Base-by-base conservation (phyloP, 352 stramenopile genomes). In the Phytopythium delawarense region DNA sequence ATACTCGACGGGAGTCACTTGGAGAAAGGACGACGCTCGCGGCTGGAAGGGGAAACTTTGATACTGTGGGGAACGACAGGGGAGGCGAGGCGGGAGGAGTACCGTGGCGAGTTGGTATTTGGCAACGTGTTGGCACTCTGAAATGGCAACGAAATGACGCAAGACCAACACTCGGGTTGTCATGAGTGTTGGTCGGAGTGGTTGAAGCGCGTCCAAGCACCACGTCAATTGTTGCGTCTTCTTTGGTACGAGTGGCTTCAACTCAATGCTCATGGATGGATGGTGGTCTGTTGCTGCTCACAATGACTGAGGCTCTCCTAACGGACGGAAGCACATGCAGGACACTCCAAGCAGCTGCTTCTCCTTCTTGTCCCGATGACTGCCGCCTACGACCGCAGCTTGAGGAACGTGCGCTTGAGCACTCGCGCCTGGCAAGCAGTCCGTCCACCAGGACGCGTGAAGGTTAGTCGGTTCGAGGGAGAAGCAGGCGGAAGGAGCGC, bases 371-470 rank as follows among this genome's bases (percentile, higher is more conserved):
- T 46, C 40, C n/a, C 6, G 40, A 21, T 15, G 40, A 7, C 40
- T 21, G 16, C 13, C 20, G 21, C n/a, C 30, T 80, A 92, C 13
- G 84, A 94, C 34, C 85, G 84, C 15, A 98, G 67, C 63, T 95
- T 96, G 54, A 98, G 81, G 71, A 98, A 98, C 23, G 98, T 93
- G 45, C 88, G 85, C 78, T 98, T 98, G 53, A 98, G 70, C 46
- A 98, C 79, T 7, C 91, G 81, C 18, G 94, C 92, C 82, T 92
- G 48, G 39, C 4, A 7, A 32, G 4, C 28, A 32, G 30, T 6
- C 35, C 3, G 20, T 25, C 52, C 8, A 42, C 12, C 32, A 58
- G 11, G 20, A 40, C 2, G 6, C 28, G 35, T 18, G 20, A 49
- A n/a, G 12, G 32, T 34, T 16, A 54, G 25, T 56, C 30, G 7